phyloP scores from a whole-genome alignment of 495 filamentous ascomycete genomes.

The Penicillium angulare region DNA sequence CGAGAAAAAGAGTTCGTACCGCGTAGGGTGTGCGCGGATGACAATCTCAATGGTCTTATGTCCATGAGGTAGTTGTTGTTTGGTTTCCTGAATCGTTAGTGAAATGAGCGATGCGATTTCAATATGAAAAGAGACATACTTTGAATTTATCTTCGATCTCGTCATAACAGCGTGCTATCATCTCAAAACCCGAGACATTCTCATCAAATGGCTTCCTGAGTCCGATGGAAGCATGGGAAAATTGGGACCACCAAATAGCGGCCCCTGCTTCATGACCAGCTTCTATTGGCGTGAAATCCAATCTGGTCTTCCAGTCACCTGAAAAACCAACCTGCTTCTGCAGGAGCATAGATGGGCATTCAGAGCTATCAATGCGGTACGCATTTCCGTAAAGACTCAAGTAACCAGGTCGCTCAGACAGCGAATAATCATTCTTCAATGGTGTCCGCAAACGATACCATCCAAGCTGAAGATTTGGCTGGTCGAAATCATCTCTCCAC shows the following conservation, averaged over 20 bases:
- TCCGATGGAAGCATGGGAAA: slow-evolving; percentile 5
- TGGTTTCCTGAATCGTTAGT: not conserved
- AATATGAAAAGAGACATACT: not conserved
- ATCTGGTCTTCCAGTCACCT: not conserved
- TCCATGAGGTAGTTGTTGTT: not conserved
- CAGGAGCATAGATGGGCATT: slow-evolving; percentile 5
- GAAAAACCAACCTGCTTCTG: slow-evolving; percentile 3
- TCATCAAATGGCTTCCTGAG: slow-evolving; percentile 1
- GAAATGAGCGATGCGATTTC: not conserved
- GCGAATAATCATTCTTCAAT: slow-evolving; percentile 2
- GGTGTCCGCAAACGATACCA: slow-evolving; percentile 5
- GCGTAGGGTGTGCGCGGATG: slow-evolving; percentile 2
- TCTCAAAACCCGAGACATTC: not conserved
- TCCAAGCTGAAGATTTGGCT: not conserved
- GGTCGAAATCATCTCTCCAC: slow-evolving; percentile 2
- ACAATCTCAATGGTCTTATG: not conserved
- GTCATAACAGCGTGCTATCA: slow-evolving; percentile 1
- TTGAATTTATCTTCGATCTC: not conserved
- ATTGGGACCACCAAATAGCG: slow-evolving; percentile 6
- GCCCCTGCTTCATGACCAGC: slow-evolving; percentile 3
- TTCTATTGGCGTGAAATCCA: not conserved
- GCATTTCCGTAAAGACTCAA: slow-evolving; percentile 2
- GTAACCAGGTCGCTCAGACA: not conserved
- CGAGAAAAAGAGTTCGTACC: slow-evolving; percentile 3
- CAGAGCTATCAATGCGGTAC: slow-evolving; percentile 1